Conservation (phyloP, 345 rosid species). For the Eucalyptus pauciflora region DNA sequence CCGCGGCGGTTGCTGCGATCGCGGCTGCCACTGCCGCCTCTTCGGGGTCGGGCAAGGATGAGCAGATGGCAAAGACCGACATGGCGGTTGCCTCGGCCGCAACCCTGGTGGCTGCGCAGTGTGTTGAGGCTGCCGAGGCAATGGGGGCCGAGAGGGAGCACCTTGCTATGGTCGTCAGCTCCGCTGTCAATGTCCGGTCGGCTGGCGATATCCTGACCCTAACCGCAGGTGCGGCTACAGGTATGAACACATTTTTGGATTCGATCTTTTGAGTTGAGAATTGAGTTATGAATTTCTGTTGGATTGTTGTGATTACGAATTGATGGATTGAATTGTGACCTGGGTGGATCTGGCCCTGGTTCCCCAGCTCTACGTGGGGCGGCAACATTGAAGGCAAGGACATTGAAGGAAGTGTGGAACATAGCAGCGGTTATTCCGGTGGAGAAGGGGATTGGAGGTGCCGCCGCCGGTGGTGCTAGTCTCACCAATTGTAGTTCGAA, state of each 20-base stretch:
- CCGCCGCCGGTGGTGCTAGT: slow-evolving; percentile 22
- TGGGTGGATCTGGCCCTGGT: neutral
- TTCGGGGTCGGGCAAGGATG: slow-evolving; percentile 55
- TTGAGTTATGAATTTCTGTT: neutral
- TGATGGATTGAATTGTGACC: neutral
- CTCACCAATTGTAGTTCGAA: slow-evolving; percentile 61
- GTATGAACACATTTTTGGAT: slow-evolving; percentile 3
- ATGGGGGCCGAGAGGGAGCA: slow-evolving; percentile 90
- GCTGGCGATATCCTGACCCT: slow-evolving; percentile 81
- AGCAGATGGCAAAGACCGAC: slow-evolving; percentile 62
- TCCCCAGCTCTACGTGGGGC: slow-evolving; percentile 74
- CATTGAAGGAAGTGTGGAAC: slow-evolving; percentile 90
- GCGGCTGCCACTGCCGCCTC: slow-evolving; percentile 76
- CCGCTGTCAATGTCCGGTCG: slow-evolving; percentile 76
- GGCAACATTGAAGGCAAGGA: slow-evolving; percentile 77
- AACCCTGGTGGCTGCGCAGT: slow-evolving; percentile 77
- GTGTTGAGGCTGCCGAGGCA: slow-evolving; percentile 82
- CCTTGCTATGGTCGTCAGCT: slow-evolving; percentile 62
- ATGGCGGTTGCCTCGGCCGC: slow-evolving; percentile 93
- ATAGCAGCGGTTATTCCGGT: slow-evolving; percentile 88
- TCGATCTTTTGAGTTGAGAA: neutral
- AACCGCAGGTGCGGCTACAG: slow-evolving; percentile 90
- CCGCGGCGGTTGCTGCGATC: slow-evolving; percentile 78
- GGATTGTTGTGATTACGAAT: neutral
- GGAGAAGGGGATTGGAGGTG: slow-evolving; percentile 45